Evolutionary conservation across 768 basidiomycete genomes (phyloP).

Genomic region (Neoboletus brunneissimus): DNA sequence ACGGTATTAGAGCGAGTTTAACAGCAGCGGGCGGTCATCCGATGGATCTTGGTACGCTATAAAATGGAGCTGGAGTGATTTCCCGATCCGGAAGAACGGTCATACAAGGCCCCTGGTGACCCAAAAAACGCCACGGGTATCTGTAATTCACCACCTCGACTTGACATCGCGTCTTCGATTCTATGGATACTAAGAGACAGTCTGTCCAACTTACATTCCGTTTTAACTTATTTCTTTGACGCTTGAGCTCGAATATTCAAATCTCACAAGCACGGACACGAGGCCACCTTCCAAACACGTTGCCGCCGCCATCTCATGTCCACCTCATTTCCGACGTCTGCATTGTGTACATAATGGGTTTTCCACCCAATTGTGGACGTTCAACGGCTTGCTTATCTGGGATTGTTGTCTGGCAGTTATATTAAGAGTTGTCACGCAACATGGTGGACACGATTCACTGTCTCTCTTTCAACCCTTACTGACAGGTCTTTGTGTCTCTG

Average conservation of each 20-base stretch:
- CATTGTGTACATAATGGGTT: constrained; percentile 11
- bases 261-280: neutral
- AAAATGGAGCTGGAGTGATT: neutral
- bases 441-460: constrained; percentile 13
- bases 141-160: neutral
- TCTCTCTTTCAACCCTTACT: constrained; percentile 15
- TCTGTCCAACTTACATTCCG: neutral
- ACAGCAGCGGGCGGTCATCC: too few species aligned
- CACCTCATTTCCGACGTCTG: constrained; percentile 25
- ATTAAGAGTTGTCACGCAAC: constrained; percentile 6
- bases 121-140: neutral
- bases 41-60: too few species aligned
- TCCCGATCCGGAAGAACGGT: neutral
- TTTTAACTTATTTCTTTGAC: neutral
- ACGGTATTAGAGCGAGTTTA: neutral
- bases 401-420: constrained; percentile 6
- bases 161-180: neutral
- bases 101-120: neutral
- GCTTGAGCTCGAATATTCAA: neutral
- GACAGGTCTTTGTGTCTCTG: neutral
- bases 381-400: constrained; percentile 5
- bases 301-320: constrained; percentile 4
- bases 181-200: constrained; percentile 1
- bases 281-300: constrained; percentile 17
- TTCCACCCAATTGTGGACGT: constrained; percentile 6